Conservation (phyloP, 176 grass and related monocot genomes). For the Eleusine coracana region DNA sequence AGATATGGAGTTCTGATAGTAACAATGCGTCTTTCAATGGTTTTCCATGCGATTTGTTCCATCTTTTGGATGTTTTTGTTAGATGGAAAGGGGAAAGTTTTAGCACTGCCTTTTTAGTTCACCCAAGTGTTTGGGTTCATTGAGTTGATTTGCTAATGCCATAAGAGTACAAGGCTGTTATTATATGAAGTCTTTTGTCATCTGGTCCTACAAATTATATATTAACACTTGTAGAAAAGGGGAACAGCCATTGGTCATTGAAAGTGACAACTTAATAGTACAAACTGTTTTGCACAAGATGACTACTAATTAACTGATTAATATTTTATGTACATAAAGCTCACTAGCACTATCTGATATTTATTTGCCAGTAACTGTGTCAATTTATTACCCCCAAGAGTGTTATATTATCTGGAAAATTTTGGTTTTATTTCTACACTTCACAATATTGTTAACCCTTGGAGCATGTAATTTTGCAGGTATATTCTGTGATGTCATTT, state of each 20-base stretch:
- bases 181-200: not conserved
- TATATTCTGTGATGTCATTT: constrained; percentile 98
- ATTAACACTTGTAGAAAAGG: not conserved
- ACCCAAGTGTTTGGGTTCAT: not conserved
- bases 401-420: not conserved
- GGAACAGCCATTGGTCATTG: not conserved
- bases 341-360: not conserved
- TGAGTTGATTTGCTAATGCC: not conserved
- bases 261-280: not conserved
- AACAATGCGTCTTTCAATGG: not conserved
- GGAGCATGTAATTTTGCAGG: constrained; percentile 47
- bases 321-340: not conserved
- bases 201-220: not conserved
- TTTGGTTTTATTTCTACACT: not conserved
- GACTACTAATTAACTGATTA: not conserved
- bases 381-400: not conserved
- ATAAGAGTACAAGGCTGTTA: not conserved
- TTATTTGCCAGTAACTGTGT: not conserved
- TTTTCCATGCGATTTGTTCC: not conserved
- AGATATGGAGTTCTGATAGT: not conserved
- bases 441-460: not conserved
- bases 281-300: not conserved
- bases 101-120: not conserved
- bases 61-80: not conserved
- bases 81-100: not conserved